phyloP scores from a whole-genome alignment of 2,329 filamentous ascomycete species.

The Fusarium goolgardi region DNA sequence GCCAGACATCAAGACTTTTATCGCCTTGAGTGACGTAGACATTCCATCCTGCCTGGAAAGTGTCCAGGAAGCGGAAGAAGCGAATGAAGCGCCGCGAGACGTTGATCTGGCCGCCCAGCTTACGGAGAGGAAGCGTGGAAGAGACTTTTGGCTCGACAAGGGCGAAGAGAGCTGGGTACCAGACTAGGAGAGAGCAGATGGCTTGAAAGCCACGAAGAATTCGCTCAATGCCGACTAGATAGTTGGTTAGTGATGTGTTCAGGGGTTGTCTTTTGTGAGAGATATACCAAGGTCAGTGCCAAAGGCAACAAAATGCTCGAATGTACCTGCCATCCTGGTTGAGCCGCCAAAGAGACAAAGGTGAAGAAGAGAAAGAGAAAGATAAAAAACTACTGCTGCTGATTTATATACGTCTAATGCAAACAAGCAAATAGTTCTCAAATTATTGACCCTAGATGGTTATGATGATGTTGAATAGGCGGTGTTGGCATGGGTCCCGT shows the following conservation, averaged over 20 bases:
- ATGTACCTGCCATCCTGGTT: conserved; percentile 44
- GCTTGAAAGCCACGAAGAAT: conserved; percentile 69
- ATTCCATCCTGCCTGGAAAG: conserved; percentile 63
- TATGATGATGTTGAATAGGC: conserved; percentile 39
- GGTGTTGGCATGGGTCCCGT: conserved; percentile 36
- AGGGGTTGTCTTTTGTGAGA: conserved; percentile 18
- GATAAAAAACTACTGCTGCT: background rate
- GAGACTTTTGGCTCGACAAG: conserved; percentile 49
- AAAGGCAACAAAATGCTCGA: conserved; percentile 57
- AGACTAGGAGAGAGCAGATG: conserved; percentile 60
- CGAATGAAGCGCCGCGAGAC: conserved; percentile 72
- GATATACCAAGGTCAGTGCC: conserved; percentile 58
- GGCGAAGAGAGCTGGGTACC: conserved; percentile 57
- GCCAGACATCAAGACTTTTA: conserved; percentile 54
- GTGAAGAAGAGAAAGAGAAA: background rate
- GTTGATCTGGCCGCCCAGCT: conserved; percentile 58
- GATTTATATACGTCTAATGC: conserved; percentile 15
- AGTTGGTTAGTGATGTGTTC: conserved; percentile 21
- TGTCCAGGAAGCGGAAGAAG: conserved; percentile 74
- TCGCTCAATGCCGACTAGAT: conserved; percentile 70
- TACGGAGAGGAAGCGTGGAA: conserved; percentile 50
- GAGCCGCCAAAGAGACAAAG: background rate
- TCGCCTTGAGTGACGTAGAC: conserved; percentile 51
- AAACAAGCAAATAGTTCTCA: conserved; percentile 35
- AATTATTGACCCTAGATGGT: conserved; percentile 26